Percentiles rank a stretch among this genome's conserved stretches.
phyloP scores from a whole-genome alignment of 106 monocot genomes.

The Platanthera zijinensis region DNA sequence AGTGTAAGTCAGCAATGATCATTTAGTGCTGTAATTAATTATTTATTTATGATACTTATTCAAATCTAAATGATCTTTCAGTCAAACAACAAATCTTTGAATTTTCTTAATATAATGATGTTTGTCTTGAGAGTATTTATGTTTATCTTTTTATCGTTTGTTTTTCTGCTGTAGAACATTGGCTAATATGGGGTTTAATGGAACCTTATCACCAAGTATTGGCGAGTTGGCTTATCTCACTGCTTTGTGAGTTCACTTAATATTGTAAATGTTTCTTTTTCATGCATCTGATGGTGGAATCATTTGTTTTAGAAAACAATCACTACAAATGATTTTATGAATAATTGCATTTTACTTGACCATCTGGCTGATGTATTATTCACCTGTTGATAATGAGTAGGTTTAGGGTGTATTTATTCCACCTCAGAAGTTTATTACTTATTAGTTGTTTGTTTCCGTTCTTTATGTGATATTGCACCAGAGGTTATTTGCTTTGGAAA shows the following conservation, averaged over 20 bases:
- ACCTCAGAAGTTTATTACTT: background rate
- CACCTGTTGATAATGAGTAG: background rate
- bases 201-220: constrained; percentile 71
- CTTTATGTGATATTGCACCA: background rate
- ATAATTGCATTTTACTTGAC: background rate
- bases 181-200: constrained; percentile 78
- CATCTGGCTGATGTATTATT: background rate
- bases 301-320: background rate
- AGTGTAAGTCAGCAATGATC: constrained; percentile 44
- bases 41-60: background rate
- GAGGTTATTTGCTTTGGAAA: background rate
- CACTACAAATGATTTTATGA: background rate
- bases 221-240: constrained; percentile 47
- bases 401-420: background rate
- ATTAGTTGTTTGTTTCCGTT: background rate
- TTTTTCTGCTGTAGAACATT: constrained; percentile 47
- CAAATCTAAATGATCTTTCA: background rate
- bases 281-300: background rate
- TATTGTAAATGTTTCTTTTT: background rate
- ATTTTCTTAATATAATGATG: background rate
- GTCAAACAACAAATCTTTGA: background rate
- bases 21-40: background rate
- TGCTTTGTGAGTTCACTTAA: constrained; percentile 41
- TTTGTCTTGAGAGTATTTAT: background rate
- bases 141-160: background rate